phyloP scores from a whole-genome alignment of 805 yeast species.

The Pichia insulana region DNA sequence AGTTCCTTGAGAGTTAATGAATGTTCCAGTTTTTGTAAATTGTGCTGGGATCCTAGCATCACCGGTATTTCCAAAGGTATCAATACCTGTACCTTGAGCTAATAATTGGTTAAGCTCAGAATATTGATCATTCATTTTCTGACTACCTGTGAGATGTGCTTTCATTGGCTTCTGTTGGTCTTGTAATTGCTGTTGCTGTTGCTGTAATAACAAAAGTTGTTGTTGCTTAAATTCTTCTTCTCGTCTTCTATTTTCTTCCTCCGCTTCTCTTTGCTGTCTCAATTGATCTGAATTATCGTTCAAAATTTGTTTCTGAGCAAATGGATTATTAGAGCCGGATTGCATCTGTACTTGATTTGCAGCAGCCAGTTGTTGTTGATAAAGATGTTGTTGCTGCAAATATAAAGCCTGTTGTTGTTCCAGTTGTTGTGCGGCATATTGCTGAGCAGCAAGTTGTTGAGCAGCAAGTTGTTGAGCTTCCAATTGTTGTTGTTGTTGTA shows the following conservation, averaged over 20 bases:
- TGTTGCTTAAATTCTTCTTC: conserved; percentile 29
- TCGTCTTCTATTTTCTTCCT: conserved; percentile 42
- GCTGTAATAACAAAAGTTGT: conserved; percentile 8
- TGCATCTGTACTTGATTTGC: conserved; percentile 29
- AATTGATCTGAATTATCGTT: background rate
- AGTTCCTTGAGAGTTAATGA: conserved; percentile 83
- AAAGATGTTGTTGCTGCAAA: conserved; percentile 16
- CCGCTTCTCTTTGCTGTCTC: conserved; percentile 16
- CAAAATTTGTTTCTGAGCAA: conserved; percentile 18
- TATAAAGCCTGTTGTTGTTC: conserved; percentile 18
- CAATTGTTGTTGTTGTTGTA: conserved; percentile 10
- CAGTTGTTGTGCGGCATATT: conserved; percentile 7
- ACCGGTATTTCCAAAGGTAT: conserved; percentile 88
- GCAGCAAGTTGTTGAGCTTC: conserved; percentile 15
- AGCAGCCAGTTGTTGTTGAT: conserved; percentile 18
- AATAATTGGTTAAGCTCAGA: conserved; percentile 70
- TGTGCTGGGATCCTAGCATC: conserved; percentile 84
- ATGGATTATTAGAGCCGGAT: conserved; percentile 32
- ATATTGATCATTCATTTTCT: conserved; percentile 46
- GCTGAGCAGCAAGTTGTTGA: conserved; percentile 14
- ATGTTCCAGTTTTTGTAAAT: conserved; percentile 72
- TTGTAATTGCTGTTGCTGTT: conserved; percentile 22
- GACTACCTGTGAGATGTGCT: conserved; percentile 44
- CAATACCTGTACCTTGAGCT: conserved; percentile 84
- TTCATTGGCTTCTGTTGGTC: conserved; percentile 30